Evolutionary conservation across 371 early-diverging fungal species (phyloP).

Genomic region (Mucor sp.): DNA sequence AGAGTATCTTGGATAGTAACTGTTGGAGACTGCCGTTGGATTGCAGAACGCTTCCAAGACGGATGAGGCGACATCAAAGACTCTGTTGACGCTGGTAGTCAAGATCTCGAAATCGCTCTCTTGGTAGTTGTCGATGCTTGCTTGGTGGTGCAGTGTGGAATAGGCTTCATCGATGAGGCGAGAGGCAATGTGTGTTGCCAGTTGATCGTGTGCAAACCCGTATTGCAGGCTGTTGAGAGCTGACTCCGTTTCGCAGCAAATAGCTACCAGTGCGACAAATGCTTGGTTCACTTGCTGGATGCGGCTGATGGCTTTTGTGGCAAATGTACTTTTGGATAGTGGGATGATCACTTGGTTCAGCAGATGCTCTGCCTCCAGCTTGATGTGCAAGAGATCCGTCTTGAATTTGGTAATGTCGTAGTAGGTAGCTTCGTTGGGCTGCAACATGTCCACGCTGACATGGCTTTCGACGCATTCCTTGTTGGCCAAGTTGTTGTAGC

Average conservation of each 20-base stretch:
- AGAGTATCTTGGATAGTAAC: neutral
- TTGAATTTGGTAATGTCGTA: neutral
- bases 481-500: neutral
- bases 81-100: neutral
- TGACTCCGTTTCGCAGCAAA: neutral
- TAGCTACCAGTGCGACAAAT: neutral
- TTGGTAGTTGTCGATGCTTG: neutral
- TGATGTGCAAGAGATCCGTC: neutral
- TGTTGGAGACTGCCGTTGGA: neutral
- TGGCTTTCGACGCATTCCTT: neutral
- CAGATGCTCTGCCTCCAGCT: neutral
- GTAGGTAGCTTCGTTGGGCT: neutral
- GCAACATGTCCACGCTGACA: neutral
- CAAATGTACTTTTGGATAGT: neutral
- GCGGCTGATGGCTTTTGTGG: neutral
- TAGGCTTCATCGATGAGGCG: neutral
- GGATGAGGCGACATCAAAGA: neutral
- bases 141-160: neutral
- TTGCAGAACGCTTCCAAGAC: neutral
- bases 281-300: neutral
- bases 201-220: neutral
- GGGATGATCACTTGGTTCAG: neutral
- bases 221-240: neutral
- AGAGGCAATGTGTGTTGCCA: neutral
- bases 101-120: neutral